Evolutionary conservation across 108 stramenopile species (phyloP), one percentile per base, ranked within the genome.

Genomic region (Stephanodiscus triporus): DNA sequence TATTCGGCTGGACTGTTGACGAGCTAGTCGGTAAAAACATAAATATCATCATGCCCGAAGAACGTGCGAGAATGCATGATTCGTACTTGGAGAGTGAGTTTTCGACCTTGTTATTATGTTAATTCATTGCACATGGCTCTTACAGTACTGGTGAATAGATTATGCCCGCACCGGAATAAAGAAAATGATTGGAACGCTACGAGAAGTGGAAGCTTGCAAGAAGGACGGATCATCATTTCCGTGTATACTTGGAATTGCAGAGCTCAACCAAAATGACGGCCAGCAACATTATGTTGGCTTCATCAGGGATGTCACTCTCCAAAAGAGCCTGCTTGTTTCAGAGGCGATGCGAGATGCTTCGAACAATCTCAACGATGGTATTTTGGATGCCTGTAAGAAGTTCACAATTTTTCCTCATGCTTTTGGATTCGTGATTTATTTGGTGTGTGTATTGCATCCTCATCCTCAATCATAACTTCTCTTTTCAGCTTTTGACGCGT

Each of bases 11-110:
- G 77, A 65, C 77, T 7, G 60, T 54, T 29, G 68, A 68, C 13
- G 78, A 83, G 43, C 61, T 83, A n/a, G 63, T 83, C 26, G 82
- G 82, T 10, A 34, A 55, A 17, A 83, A 79, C 32, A 79, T 83
- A 42, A 83, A 53, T 29, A 83, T 77, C 4, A 78, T 83, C 24
- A 77, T 83, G 80, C 75, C 80, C 53, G 30, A 54, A 32, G 50
- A 49, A 47, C 72, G 68, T 55, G 77, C 72, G 34, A 55, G 36
- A 17, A 73, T 55, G 20, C 76, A 82, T 54, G 76, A 73, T 42
- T 73, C 54, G 29, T 81, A 81, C 27, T 27, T 82, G 34, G 56
- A 82, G 51, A 71, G 68, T 63, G 23, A 63, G 42, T 45, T 29
- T 63, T 43, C 38, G 37, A 36, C 23, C 13, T 63, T 22, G 37